Percentiles rank a stretch among this genome's conserved stretches.
These are phyloP conservation scores for Cryptosporidium viatorum DNA, from an alignment of 169 alveolate genomes.

Conservation along the genomic window DNA sequence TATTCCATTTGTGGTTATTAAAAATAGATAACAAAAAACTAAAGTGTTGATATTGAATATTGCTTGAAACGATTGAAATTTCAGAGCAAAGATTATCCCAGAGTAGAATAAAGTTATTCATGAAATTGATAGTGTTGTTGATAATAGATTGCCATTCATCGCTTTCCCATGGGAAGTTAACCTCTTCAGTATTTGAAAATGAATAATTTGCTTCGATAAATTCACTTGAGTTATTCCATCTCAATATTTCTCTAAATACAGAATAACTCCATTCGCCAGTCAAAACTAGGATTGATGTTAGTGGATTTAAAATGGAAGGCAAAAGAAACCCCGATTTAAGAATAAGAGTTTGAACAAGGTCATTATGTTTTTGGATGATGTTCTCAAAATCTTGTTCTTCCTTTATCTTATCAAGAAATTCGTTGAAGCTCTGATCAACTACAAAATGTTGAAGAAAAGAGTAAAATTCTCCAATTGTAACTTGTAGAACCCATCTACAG, in stretches of 20 bases:
- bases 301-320: conserved; percentile 36
- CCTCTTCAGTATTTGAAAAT: neutral
- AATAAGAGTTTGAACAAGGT: conserved; percentile 33
- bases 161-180: conserved; percentile 16
- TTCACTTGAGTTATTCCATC: conserved; percentile 34
- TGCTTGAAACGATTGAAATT: conserved; percentile 42
- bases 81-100: conserved; percentile 58
- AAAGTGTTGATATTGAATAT: conserved; percentile 56
- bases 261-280: conserved; percentile 46
- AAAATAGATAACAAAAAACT: conserved; percentile 20
- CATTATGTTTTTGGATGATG: conserved; percentile 20
- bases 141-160: conserved; percentile 6
- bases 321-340: conserved; percentile 37
- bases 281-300: conserved; percentile 38
- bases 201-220: neutral
- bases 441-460: conserved; percentile 38
- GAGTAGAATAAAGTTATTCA: conserved; percentile 32
- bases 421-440: neutral
- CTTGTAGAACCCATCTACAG: conserved; percentile 69
- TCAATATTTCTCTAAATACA: neutral
- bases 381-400: conserved; percentile 42
- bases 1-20: conserved; percentile 33
- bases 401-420: conserved; percentile 10
- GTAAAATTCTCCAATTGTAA: conserved; percentile 36
- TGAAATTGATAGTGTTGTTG: conserved; percentile 11